phyloP scores from a whole-genome alignment of 805 yeast genomes.

The Lachancea thermotolerans region DNA sequence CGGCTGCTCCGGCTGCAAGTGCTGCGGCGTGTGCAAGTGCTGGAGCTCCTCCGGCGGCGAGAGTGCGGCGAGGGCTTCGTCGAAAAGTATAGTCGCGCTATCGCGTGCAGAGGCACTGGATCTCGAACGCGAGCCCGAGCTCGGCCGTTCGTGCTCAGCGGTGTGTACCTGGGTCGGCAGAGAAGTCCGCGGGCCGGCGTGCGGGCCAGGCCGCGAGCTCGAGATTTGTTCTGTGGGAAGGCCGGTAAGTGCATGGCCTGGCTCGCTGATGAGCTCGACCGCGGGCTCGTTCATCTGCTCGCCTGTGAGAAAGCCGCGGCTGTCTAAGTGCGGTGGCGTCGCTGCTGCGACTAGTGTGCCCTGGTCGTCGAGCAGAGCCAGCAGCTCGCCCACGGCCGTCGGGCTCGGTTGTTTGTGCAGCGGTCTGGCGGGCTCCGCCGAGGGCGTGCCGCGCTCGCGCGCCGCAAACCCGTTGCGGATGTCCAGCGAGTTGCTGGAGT shows the following conservation, averaged over 20 bases:
- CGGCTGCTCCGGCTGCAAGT: conserved; percentile 3
- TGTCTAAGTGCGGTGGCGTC: conserved; percentile 1
- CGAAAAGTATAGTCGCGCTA: not conserved
- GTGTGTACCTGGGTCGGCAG: no score
- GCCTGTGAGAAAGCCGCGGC: no score
- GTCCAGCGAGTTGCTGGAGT: conserved; percentile 9
- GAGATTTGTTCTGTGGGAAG: no score
- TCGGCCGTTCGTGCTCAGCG: not conserved
- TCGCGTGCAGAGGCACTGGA: not conserved
- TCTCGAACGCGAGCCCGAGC: conserved; percentile 7
- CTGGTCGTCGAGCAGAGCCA: conserved; percentile 22
- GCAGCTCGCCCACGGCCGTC: conserved; percentile 23
- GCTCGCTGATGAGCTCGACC: no score
- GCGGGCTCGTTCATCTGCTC: no score
- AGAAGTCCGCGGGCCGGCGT: no score
- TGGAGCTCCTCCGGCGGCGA: conserved; percentile 8
- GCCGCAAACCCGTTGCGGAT: conserved; percentile 5
- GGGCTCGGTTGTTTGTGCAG: conserved; percentile 12
- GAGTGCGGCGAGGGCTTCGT: conserved; percentile 8
- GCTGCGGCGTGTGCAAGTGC: not conserved
- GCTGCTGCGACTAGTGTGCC: conserved; percentile 1
- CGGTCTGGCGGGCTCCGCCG: not conserved
- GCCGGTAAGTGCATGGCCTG: no score
- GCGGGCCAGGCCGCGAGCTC: no score
- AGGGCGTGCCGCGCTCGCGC: not conserved